Conservation (phyloP, 2,329 filamentous ascomycete genomes). For the Aureobasidium sp. region DNA sequence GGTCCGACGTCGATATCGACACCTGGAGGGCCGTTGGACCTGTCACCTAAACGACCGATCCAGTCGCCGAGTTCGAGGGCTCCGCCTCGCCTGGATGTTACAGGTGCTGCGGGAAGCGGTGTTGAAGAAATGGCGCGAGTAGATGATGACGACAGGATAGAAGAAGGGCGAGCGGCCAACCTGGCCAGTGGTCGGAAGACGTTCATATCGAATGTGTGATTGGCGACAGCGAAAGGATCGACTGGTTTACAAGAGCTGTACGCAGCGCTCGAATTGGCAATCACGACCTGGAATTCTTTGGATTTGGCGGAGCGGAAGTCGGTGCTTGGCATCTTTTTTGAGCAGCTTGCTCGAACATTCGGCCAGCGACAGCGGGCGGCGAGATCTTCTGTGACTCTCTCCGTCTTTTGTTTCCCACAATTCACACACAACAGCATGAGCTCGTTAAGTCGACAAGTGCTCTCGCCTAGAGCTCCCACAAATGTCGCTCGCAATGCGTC, state of each 20-base stretch:
- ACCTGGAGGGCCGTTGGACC: not conserved
- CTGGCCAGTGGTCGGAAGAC: conserved; percentile 7
- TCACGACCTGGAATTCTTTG: not conserved
- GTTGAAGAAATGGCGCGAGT: conserved; percentile 5
- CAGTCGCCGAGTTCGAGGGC: not conserved
- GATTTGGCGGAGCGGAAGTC: not conserved
- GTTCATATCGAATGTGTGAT: conserved; percentile 6
- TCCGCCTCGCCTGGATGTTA: not conserved
- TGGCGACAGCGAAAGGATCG: not conserved
- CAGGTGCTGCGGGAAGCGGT: not conserved
- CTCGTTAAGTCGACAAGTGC: conserved; percentile 26
- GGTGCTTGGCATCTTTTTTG: not conserved
- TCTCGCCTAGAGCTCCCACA: conserved; percentile 36
- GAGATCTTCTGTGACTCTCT: not conserved
- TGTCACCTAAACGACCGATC: not conserved
- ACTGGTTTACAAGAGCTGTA: not conserved
- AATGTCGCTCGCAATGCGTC: conserved; percentile 31
- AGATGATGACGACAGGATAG: not conserved
- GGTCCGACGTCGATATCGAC: not conserved
- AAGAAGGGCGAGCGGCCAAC: not conserved
- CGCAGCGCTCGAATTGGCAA: not conserved
- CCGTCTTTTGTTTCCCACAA: not conserved
- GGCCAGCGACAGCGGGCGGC: not conserved
- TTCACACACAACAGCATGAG: conserved; percentile 35
- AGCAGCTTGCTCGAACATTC: not conserved